Percentiles rank a stretch among this genome's conserved stretches.
These are phyloP conservation scores for Polytrichum formosum DNA, from an alignment of 225 moss, liverwort and hornwort species.

Conservation along the genomic window DNA sequence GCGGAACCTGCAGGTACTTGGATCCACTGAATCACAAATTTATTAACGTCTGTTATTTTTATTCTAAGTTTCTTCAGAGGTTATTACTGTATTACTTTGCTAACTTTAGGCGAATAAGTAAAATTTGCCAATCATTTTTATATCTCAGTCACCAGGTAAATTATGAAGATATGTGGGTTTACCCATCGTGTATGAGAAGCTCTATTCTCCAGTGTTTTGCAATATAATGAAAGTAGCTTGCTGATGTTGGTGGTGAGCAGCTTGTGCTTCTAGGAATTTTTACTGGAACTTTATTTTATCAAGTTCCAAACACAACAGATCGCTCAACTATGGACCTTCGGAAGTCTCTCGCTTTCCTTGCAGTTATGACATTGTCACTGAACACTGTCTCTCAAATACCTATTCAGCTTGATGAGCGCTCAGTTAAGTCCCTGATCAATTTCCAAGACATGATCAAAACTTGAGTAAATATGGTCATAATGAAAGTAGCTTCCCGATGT, in stretches of 20 bases:
- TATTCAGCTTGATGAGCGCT: constrained; percentile 70
- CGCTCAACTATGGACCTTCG: constrained; percentile 69
- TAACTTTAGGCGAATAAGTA: no score
- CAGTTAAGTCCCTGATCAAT: constrained; percentile 32
- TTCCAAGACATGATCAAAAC: no score
- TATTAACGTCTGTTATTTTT: no score
- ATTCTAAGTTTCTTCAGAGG: no score
- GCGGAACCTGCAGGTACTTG: constrained; percentile 59
- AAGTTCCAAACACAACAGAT: constrained; percentile 45
- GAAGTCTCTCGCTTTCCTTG: constrained; percentile 79
- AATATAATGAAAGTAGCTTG: background rate
- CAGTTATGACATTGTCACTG: constrained; percentile 80
- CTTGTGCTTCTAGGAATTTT: constrained; percentile 64
- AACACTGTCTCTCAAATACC: constrained; percentile 84
- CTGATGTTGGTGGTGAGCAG: constrained; percentile 30
- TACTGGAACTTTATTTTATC: constrained; percentile 81
- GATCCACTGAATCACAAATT: background rate
- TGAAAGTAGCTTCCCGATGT: no score
- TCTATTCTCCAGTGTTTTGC: no score
- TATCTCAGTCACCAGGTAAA: no score
- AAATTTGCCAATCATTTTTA: no score
- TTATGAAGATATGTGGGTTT: no score
- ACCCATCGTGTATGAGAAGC: no score
- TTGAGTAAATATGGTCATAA: no score
- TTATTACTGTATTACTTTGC: no score